Evolutionary conservation across 2,329 filamentous ascomycete genomes (phyloP), one percentile per base, ranked within the genome.

Genomic region (Diaporthe vexans): DNA sequence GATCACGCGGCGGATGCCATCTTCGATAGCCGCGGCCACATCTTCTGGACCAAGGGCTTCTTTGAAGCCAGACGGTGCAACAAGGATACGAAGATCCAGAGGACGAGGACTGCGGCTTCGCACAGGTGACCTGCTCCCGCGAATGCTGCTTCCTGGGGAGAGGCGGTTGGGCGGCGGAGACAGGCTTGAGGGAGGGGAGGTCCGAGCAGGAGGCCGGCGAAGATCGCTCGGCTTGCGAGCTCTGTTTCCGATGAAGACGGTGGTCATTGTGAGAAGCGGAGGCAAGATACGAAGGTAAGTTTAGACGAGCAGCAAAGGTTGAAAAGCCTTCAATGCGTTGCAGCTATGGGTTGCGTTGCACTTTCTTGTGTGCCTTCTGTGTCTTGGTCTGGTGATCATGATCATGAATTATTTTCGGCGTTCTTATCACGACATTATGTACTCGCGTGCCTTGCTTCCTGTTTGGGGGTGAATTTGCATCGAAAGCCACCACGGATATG

Each of bases 31-130:
- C 73, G 87, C 82, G 0, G 87, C 87, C 1, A 86, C 87, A n/a
- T 82, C 81, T 19, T 85, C 81, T 4, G 88, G 86, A 21, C 85
- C 82, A 4, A 89, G 83, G 65, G 86, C 88, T 35, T 88, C 87
- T 74, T 89, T 89, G 82, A 89, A 89, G 2, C 87, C 88, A 0
- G 87, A 89, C 0, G 88, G 88, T 21, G 86, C 86, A 51, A 89
- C 83, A 65, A 89, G 83, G 33, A 89, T 73, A 26, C 71, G 71
- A 5, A 73, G 71, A 26, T 56, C 52, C 7, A 43, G 52, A 21
- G 68, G 91, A 91, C 51, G 52, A 59, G 68, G 68, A 8, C 68
- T 59, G 4, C 56, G 51, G 68, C 52, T 71, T n/a, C 68, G 24
- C 21, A 56, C 29, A 10, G 68, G 68, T 24, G 52, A 59, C 35